phyloP scores from a whole-genome alignment of 1,284 basidiomycete species.

The Coniophora puteana region DNA sequence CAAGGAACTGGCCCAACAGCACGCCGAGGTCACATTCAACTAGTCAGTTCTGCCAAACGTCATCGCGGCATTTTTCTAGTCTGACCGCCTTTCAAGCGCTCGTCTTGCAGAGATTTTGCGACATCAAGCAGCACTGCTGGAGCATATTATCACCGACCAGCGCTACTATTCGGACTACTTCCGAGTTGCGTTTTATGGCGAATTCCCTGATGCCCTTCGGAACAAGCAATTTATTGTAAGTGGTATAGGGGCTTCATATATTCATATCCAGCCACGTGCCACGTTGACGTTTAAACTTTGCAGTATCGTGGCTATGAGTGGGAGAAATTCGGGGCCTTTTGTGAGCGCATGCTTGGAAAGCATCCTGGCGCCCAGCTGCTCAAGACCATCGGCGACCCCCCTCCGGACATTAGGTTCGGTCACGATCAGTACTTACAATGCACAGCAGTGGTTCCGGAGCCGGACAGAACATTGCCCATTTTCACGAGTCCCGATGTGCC shows the following conservation, averaged over 20 bases:
- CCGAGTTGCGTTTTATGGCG: conserved; percentile 90
- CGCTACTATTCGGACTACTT: conserved; percentile 92
- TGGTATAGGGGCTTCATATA: conserved; percentile 8
- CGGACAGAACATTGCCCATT: conserved; percentile 73
- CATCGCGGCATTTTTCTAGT: conserved; percentile 9
- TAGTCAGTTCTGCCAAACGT: conserved; percentile 54
- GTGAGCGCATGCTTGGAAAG: conserved; percentile 90
- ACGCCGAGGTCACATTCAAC: conserved; percentile 85
- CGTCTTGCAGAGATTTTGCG: conserved; percentile 82
- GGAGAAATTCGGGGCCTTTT: conserved; percentile 88
- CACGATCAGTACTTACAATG: conserved; percentile 87
- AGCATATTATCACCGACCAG: conserved; percentile 79
- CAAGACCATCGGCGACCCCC: conserved; percentile 72
- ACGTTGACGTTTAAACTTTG: conserved; percentile 7
- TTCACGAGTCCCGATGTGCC: conserved; percentile 88
- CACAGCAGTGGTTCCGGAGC: conserved; percentile 82
- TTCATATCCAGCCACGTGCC: conserved; percentile 6
- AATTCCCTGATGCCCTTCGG: conserved; percentile 80
- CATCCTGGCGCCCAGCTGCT: conserved; percentile 85
- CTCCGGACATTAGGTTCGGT: conserved; percentile 79
- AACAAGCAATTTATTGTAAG: conserved; percentile 85
- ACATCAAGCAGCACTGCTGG: conserved; percentile 80
- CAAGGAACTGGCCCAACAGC: conserved; percentile 84
- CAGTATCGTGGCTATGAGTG: conserved; percentile 89
- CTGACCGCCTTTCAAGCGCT: conserved; percentile 37